A percentile compares a stretch with the other conserved stretches of the same genome.
Evolutionary conservation across 371 early-diverging fungal species (phyloP).

Genomic region (Circinella minor): DNA sequence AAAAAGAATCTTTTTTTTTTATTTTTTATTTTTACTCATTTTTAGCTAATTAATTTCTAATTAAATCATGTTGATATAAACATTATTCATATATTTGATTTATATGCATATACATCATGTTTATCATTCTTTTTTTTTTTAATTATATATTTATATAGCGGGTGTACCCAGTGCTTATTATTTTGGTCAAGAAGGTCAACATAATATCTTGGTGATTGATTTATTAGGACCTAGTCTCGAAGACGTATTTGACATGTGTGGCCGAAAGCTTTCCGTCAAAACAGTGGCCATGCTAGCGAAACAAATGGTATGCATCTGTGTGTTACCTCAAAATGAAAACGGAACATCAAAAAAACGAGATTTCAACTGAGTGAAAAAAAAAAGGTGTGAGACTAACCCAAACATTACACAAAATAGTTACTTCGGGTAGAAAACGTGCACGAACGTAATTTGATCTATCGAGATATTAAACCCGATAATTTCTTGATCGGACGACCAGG

Average conservation of each 20-base stretch:
- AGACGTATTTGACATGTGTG: slow-evolving; percentile 96
- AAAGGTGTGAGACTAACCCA: neutral
- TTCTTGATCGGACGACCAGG: slow-evolving; percentile 88
- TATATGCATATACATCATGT: no score
- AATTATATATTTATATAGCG: slow-evolving; percentile 2
- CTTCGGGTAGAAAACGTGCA: slow-evolving; percentile 94
- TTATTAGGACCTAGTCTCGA: slow-evolving; percentile 97
- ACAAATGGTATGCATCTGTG: slow-evolving; percentile 79
- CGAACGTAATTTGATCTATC: slow-evolving; percentile 95
- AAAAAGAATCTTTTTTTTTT: neutral
- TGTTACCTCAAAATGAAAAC: neutral
- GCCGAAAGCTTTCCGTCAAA: slow-evolving; percentile 89
- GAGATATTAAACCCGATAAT: slow-evolving; percentile 99
- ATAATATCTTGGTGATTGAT: slow-evolving; percentile 97
- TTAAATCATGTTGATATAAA: neutral
- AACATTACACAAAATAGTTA: slow-evolving; percentile 55
- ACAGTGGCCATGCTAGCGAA: slow-evolving; percentile 97
- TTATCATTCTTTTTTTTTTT: no score
- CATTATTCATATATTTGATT: no score
- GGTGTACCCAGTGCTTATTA: slow-evolving; percentile 87
- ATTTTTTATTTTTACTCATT: slow-evolving; percentile 31
- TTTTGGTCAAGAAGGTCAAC: slow-evolving; percentile 96
- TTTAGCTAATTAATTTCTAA: no score
- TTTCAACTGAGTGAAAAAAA: neutral
- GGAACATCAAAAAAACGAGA: neutral